Percentiles rank a stretch among this genome's conserved stretches.
Evolutionary conservation across 495 filamentous ascomycete species (phyloP).

Genomic region (Penicillium parvum): DNA sequence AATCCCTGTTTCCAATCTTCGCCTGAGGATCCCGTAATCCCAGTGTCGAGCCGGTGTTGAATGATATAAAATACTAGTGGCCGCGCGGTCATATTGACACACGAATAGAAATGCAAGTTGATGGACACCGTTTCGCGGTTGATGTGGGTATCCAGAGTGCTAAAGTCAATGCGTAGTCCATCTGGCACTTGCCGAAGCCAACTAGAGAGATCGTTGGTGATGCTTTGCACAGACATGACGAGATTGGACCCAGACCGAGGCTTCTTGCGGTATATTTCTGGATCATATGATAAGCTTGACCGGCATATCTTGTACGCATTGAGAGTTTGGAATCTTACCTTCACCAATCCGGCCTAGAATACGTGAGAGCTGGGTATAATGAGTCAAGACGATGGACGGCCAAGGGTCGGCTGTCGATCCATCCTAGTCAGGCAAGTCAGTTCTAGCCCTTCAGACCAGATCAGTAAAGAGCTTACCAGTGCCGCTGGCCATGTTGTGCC

Average conservation of each 20-base stretch:
- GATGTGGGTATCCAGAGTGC: slow-evolving; percentile 28
- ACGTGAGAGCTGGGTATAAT: slow-evolving; percentile 44
- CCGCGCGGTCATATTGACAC: slow-evolving; percentile 48
- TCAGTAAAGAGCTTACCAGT: slow-evolving; percentile 15
- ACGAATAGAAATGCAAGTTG: slow-evolving; percentile 47
- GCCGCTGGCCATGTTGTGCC: slow-evolving; percentile 36
- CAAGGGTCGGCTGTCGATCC: slow-evolving; percentile 30
- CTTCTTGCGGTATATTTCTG: slow-evolving; percentile 44
- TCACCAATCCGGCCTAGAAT: slow-evolving; percentile 43
- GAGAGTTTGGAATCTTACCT: slow-evolving; percentile 17
- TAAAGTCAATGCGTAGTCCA: slow-evolving; percentile 41
- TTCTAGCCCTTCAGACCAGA: neutral
- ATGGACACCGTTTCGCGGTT: slow-evolving; percentile 45
- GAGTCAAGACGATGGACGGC: slow-evolving; percentile 42
- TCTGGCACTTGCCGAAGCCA: slow-evolving; percentile 41
- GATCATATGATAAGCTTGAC: neutral
- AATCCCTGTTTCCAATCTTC: slow-evolving; percentile 42
- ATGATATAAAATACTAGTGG: slow-evolving; percentile 49
- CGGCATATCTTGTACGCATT: no score
- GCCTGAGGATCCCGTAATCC: slow-evolving; percentile 14
- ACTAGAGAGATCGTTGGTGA: slow-evolving; percentile 37
- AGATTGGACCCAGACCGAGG: slow-evolving; percentile 40
- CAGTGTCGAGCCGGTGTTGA: slow-evolving; percentile 36
- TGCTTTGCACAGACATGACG: slow-evolving; percentile 42
- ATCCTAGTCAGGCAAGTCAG: slow-evolving; percentile 17